Evolutionary conservation across 192 early-diverging fungal species (phyloP).

Genomic region (Coemansia javaensis): DNA sequence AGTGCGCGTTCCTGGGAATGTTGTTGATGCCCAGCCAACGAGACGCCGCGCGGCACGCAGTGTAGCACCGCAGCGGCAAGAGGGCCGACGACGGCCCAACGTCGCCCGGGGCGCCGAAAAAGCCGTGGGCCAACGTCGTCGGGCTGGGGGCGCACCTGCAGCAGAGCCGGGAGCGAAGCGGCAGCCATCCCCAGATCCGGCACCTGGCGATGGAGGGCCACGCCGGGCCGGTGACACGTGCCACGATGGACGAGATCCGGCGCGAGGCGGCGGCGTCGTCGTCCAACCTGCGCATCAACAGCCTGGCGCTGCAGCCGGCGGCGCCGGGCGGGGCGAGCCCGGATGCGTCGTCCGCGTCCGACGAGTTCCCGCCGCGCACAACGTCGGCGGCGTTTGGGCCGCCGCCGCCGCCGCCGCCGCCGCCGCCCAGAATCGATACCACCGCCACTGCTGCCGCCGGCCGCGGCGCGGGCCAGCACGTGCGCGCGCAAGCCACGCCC

Average conservation of each 20-base stretch:
- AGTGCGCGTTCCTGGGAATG: background rate
- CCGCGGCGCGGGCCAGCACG: background rate
- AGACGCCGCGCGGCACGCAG: background rate
- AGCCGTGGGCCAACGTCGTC: conserved; percentile 20
- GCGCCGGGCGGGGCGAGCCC: conserved; percentile 1
- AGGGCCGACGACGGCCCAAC: conserved; percentile 20
- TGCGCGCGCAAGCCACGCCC: background rate
- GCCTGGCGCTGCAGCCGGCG: conserved; percentile 7
- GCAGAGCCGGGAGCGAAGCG: conserved; percentile 30
- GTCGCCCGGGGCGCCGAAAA: conserved; percentile 15
- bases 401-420: background rate
- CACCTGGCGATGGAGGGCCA: conserved; percentile 50
- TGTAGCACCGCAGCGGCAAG: conserved; percentile 36
- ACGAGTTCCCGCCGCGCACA: conserved; percentile 40
- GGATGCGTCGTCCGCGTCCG: conserved; percentile 4
- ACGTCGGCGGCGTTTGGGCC: conserved; percentile 17
- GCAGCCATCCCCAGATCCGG: conserved; percentile 46
- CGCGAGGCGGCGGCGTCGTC: conserved; percentile 33
- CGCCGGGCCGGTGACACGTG: conserved; percentile 39
- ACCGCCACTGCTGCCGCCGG: background rate
- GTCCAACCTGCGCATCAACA: conserved; percentile 42
- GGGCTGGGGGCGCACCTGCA: conserved; percentile 27
- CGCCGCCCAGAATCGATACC: conserved; percentile 22
- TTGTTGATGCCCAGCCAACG: too few relatives aligned
- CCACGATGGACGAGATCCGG: conserved; percentile 51